These are phyloP conservation scores for Aspergillus ellipticus DNA, from an alignment of 495 filamentous ascomycete species.

Conservation along the genomic window DNA sequence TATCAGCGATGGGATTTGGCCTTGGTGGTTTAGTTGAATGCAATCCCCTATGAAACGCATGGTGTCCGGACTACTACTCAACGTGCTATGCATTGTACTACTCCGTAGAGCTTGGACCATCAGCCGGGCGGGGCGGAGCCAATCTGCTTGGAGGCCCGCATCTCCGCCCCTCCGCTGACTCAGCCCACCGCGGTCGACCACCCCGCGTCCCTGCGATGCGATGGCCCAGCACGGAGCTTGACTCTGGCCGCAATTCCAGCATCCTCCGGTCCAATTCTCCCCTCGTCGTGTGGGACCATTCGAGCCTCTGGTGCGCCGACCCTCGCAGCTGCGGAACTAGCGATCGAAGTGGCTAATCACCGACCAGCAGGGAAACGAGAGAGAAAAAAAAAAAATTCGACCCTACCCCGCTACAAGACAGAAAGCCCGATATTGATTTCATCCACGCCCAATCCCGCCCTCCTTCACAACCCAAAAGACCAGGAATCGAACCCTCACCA, in stretches of 20 bases:
- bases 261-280: not conserved
- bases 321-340: not conserved
- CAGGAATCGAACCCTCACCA: slow-evolving; percentile 13
- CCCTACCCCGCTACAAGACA: not conserved
- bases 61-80: too few relatives aligned
- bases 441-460: not conserved
- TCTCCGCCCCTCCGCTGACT: slow-evolving; percentile 8
- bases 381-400: not conserved
- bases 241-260: not conserved
- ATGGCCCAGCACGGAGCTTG: not conserved
- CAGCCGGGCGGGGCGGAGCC: slow-evolving; percentile 1
- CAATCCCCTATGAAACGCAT: not conserved
- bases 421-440: not conserved
- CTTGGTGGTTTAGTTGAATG: not conserved
- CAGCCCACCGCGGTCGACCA: slow-evolving; percentile 3
- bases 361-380: not conserved
- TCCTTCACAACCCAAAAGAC: not conserved
- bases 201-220: slow-evolving; percentile 1
- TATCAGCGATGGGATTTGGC: not conserved
- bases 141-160: not conserved
- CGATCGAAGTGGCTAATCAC: not conserved
- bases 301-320: not conserved
- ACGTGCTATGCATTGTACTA: too few relatives aligned
- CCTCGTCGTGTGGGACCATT: not conserved
- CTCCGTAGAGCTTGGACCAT: not conserved